phyloP scores from a whole-genome alignment of 1,284 basidiomycete species.

The Irpex rosettiformis region DNA sequence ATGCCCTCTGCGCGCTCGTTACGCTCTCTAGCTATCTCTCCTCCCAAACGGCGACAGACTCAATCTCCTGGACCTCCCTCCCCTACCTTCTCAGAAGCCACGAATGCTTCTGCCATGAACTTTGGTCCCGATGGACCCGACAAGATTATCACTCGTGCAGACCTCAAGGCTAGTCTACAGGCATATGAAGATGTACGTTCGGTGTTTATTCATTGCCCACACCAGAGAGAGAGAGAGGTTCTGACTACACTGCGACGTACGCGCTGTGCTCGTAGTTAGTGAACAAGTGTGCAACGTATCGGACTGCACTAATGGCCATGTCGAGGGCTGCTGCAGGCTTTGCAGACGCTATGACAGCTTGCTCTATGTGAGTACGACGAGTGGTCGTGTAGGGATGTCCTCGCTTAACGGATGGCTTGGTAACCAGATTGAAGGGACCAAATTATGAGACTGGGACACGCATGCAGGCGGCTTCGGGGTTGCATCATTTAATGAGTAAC shows the following conservation, averaged over 20 bases:
- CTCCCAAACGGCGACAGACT: slow-evolving; percentile 37
- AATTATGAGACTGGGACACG: slow-evolving; percentile 75
- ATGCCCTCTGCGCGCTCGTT: slow-evolving; percentile 67
- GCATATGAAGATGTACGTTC: slow-evolving; percentile 74
- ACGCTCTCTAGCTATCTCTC: slow-evolving; percentile 46
- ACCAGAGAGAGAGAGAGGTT: too few species aligned
- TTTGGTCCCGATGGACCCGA: slow-evolving; percentile 68
- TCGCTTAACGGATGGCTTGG: not conserved
- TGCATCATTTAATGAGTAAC: slow-evolving; percentile 91
- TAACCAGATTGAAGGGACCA: slow-evolving; percentile 69
- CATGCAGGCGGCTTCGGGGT: slow-evolving; percentile 80
- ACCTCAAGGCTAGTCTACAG: slow-evolving; percentile 74
- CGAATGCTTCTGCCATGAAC: slow-evolving; percentile 70
- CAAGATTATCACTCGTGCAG: slow-evolving; percentile 79
- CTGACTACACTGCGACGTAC: too few species aligned
- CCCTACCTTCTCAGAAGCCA: slow-evolving; percentile 80
- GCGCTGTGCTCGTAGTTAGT: slow-evolving; percentile 56
- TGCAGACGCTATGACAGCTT: slow-evolving; percentile 82
- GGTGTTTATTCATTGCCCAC: too few species aligned
- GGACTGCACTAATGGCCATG: slow-evolving; percentile 79
- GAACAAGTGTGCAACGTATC: slow-evolving; percentile 78
- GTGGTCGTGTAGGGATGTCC: not conserved
- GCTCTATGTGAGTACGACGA: slow-evolving; percentile 60
- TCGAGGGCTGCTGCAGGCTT: slow-evolving; percentile 84
- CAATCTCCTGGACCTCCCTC: slow-evolving; percentile 62